phyloP scores from a whole-genome alignment of 2,329 filamentous ascomycete species.

The Juglanconis sp. region DNA sequence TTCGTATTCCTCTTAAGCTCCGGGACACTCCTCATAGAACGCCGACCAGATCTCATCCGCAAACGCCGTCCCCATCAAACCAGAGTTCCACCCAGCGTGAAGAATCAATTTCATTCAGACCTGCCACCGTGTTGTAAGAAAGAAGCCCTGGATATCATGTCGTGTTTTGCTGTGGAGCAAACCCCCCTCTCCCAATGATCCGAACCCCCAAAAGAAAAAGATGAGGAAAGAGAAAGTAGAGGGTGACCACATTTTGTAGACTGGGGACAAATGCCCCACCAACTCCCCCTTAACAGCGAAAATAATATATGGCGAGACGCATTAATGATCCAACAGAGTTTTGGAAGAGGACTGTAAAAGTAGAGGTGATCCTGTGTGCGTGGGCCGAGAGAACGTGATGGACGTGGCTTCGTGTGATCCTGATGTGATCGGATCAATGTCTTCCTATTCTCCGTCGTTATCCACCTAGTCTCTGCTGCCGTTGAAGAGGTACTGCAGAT shows the following conservation, averaged over 20 bases:
- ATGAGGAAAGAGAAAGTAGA: not conserved
- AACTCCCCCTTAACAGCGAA: not conserved
- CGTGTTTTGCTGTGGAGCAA: not conserved
- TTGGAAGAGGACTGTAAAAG: not conserved
- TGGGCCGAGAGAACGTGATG: not conserved
- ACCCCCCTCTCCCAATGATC: not conserved
- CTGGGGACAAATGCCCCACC: not conserved
- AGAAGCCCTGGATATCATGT: not conserved
- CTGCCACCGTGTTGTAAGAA: not conserved
- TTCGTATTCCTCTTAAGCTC: not conserved
- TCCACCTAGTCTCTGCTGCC: not conserved
- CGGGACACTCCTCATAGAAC: not conserved
- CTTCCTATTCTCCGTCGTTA: too few species aligned
- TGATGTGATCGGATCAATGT: too few species aligned
- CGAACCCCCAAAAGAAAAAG: not conserved
- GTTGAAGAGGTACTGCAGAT: conserved; percentile 68
- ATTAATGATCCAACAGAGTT: not conserved
- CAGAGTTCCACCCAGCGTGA: not conserved
- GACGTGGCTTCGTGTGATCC: too few species aligned
- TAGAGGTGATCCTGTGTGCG: not conserved
- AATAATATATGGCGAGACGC: not conserved
- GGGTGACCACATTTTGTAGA: not conserved
- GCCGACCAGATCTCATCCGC: not conserved
- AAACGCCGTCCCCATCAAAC: not conserved
- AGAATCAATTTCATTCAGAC: not conserved